Base-by-base conservation (phyloP, 2,329 filamentous ascomycete species). In the Alternaria rosae region DNA sequence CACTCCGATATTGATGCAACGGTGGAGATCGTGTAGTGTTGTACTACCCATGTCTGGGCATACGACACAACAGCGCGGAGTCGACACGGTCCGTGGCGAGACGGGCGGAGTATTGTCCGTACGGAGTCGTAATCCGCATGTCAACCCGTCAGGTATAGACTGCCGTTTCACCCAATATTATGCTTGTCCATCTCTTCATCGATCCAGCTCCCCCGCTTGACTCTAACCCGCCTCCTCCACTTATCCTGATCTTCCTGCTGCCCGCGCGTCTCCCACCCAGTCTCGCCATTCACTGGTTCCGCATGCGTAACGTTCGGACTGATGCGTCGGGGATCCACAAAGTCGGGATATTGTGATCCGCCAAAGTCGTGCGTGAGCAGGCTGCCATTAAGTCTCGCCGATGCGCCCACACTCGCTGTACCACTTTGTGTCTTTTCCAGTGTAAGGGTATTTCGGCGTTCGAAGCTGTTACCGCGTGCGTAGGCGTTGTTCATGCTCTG, bases 171-270 rank as follows among this genome's bases (percentile, higher is more conserved):
- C 6, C 65, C 69, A 56, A 77, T 77, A 23, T 76, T 75, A 57
- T 74, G 67, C 43, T 70, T 74, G 35, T 76, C 74, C 73, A 78
- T 75, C 62, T 78, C 74, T 53, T 77, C 66, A 51, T 78, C 74
- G 50, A 78, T 78, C 75, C 75, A 78, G 41, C 66, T 76, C 1
- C 57, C 60, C 13, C 67, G 54, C 38, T 64, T 64, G 3, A 50
- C 57, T 25, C 59, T 66, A 3, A 52, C 47, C 23, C 70, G 65
- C 42, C 69, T 68, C 51, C 69, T 67, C 67, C 71, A 71, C 41
- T 64, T 59, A 38, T 75, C 70, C 9, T 66, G 48, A 26, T 71
- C 67, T 26, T 57, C 61, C 41, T 26, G 42, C 25, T 65, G 65
- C 25, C 52, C 62, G 25, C 60, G 45, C 11, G 44, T 69, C 32